Base-by-base conservation (phyloP, 2,329 filamentous ascomycete genomes). In the Sphaerulina musiva region DNA sequence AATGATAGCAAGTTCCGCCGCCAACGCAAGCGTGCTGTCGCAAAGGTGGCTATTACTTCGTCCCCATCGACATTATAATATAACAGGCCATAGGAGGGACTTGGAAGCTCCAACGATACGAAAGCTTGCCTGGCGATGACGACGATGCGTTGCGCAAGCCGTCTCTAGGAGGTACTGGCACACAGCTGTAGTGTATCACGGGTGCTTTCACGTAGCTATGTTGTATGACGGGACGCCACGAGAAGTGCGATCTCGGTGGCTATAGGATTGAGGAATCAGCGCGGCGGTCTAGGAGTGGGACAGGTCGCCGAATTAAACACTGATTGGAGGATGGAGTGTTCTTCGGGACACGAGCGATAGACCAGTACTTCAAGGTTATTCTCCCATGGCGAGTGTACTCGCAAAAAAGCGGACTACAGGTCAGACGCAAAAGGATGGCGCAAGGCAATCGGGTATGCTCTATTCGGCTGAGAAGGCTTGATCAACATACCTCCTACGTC, bases 331-430 rank as follows among this genome's bases (percentile, higher is more conserved):
- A 58, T 11, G 57, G 61, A 20, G 45, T 65, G 17, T 45, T 60
- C 31, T 53, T 65, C 11, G 39, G 61, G 45, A 45, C 60, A n/a
- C 40, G 46, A 40, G 55, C 58, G 11, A 48, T 49, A 7, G 61
- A 57, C 14, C 23, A 64, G 26, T 64, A 63, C 48, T 62, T 62
- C 47, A 36, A 48, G 29, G 63, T 64, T 42, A 14, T 61, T 4
- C 38, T 59, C 10, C 43, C 57, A 5, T 57, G 54, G 53, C 11
- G 10, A 9, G 7, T 48, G 12, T 36, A 49, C 3, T 48, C 36
- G 48, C 31, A 44, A 6, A 5, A 36, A 4, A 39, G 36, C 2
- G 58, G 55, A 2, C 26, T 7, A 29, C 2, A 29, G 26, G 26
- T 50, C 23, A 51, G 61, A 56, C 9, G 40, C 23, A 48, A 44